Conservation (phyloP, 2,329 filamentous ascomycete species). For the Stachybotrys chlorohalonatus region DNA sequence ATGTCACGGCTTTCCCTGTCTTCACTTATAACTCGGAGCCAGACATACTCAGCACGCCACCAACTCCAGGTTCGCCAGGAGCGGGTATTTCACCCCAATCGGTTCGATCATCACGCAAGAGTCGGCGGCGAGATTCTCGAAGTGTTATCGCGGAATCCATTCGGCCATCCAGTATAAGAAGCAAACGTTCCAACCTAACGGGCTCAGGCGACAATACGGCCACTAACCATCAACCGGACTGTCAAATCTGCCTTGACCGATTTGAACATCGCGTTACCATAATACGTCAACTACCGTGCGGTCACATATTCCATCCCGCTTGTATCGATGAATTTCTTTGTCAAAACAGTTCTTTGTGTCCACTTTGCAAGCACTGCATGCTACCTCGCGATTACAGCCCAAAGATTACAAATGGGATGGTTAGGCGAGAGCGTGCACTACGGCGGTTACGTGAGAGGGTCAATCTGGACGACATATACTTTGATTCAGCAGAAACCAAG, state of each 20-base stretch:
- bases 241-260: constrained; percentile 82
- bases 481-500: constrained; percentile 23
- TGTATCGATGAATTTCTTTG: constrained; percentile 83
- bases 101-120: constrained; percentile 18
- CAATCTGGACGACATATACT: constrained; percentile 27
- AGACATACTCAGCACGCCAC: constrained; percentile 24
- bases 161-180: constrained; percentile 18
- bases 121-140: constrained; percentile 18
- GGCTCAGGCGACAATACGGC: constrained; percentile 27
- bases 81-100: constrained; percentile 17
- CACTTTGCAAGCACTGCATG: constrained; percentile 79
- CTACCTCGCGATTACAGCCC: constrained; percentile 61
- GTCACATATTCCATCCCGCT: constrained; percentile 86
- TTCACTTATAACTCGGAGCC: constrained; percentile 63
- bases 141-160: constrained; percentile 16
- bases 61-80: constrained; percentile 23
- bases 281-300: constrained; percentile 80
- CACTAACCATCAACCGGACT: constrained; percentile 66
- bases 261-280: constrained; percentile 61
- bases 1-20: constrained; percentile 67
- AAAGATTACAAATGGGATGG: constrained; percentile 76
- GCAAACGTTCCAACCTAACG: constrained; percentile 27
- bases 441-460: constrained; percentile 49
- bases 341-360: constrained; percentile 76
- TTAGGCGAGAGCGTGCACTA: constrained; percentile 66